Conservation (phyloP, 164 flowering plant genomes). For the Akebia trifoliata region DNA sequence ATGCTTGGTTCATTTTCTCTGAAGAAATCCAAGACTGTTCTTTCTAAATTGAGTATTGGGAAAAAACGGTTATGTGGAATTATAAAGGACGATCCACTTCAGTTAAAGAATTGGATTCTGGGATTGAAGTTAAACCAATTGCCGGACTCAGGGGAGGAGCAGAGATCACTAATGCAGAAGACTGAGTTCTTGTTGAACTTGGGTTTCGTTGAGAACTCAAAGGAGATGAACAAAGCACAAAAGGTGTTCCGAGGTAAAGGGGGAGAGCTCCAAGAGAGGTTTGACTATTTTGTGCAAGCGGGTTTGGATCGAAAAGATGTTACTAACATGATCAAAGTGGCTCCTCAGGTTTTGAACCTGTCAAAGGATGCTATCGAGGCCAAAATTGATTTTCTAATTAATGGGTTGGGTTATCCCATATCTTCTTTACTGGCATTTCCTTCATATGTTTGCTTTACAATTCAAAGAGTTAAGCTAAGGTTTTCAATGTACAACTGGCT, state of each 20-base stretch:
- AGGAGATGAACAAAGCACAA: constrained; percentile 45
- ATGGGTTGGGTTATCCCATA: constrained; percentile 47
- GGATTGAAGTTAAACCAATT: constrained; percentile 34
- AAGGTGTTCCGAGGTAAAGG: constrained; percentile 57
- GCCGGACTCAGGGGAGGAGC: constrained; percentile 24
- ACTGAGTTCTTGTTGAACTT: constrained; percentile 45
- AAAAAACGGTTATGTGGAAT: constrained; percentile 38
- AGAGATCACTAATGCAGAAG: constrained; percentile 25
- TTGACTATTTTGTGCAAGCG: constrained; percentile 50
- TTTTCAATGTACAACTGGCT: constrained; percentile 62
- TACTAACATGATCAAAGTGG: constrained; percentile 34
- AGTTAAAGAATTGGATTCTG: constrained; percentile 41
- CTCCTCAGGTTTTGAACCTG: constrained; percentile 58
- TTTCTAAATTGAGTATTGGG: constrained; percentile 34
- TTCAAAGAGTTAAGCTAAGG: constrained; percentile 45
- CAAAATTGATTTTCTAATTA: constrained; percentile 59
- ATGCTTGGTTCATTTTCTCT: constrained; percentile 44
- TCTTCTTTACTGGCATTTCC: constrained; percentile 48
- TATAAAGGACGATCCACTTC: constrained; percentile 47
- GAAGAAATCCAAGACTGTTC: constrained; percentile 36
- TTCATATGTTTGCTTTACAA: constrained; percentile 29
- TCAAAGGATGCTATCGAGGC: constrained; percentile 33
- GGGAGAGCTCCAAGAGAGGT: constrained; percentile 60
- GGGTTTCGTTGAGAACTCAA: constrained; percentile 49
- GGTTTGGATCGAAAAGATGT: constrained; percentile 54